Percentiles rank a stretch among this genome's conserved stretches.
Conservation (phyloP, 2,329 filamentous ascomycete species). For the Beauveria caledonica region DNA sequence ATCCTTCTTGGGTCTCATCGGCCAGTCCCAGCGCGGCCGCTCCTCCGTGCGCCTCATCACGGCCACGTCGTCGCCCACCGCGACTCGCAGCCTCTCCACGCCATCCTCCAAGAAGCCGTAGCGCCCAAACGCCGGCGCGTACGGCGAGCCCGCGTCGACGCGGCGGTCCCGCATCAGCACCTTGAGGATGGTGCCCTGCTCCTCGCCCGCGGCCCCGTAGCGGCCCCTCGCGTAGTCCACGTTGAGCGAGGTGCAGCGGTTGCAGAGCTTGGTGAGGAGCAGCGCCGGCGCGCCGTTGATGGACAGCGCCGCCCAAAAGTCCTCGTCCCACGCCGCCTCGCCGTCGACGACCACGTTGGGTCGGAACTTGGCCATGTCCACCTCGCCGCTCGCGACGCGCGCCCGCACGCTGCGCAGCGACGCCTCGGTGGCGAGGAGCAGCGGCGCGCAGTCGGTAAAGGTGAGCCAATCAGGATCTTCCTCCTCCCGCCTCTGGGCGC, state of each 20-base stretch:
- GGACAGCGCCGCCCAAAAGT: slow-evolving; percentile 60
- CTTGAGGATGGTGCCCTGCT: slow-evolving; percentile 56
- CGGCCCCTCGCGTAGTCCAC: slow-evolving; percentile 62
- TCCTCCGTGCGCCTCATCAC: slow-evolving; percentile 42
- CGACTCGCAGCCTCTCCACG: slow-evolving; percentile 26
- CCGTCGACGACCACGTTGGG: slow-evolving; percentile 64
- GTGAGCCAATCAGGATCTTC: slow-evolving; percentile 44
- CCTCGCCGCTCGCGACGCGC: slow-evolving; percentile 40
- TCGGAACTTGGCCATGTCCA: slow-evolving; percentile 63
- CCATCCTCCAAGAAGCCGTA: slow-evolving; percentile 52
- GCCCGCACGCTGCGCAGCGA: slow-evolving; percentile 60
- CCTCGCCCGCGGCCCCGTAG: slow-evolving; percentile 37
- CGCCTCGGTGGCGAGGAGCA: slow-evolving; percentile 61
- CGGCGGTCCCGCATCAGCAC: slow-evolving; percentile 61
- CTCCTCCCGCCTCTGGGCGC: background rate
- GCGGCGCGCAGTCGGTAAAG: slow-evolving; percentile 69
- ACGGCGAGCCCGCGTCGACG: slow-evolving; percentile 61
- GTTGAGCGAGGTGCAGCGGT: slow-evolving; percentile 60
- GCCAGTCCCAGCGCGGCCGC: slow-evolving; percentile 47
- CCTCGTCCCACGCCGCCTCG: slow-evolving; percentile 54
- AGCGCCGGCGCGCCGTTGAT: slow-evolving; percentile 35
- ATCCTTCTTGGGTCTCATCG: slow-evolving; percentile 17
- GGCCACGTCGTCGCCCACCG: slow-evolving; percentile 47
- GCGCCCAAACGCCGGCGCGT: slow-evolving; percentile 62
- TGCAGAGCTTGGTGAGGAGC: slow-evolving; percentile 60